Evolutionary conservation across 768 basidiomycete species (phyloP).

Genomic region (Suillus alpinus): DNA sequence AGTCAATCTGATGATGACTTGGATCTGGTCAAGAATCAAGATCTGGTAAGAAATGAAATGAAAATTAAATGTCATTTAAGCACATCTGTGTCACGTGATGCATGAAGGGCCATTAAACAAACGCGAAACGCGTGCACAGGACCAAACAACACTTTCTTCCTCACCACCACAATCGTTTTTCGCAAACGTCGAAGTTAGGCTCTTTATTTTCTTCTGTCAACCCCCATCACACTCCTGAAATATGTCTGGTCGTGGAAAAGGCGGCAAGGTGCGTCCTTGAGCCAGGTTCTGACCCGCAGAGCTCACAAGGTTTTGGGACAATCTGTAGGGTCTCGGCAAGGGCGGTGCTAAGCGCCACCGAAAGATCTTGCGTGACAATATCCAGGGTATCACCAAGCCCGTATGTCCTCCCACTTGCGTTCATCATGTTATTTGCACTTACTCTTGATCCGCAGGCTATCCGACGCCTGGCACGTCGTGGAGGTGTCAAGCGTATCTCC

Average conservation of each 20-base stretch:
- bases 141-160: neutral
- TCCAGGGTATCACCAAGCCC: constrained; percentile 46
- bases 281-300: neutral
- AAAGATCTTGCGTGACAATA: constrained; percentile 78
- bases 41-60: neutral
- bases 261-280: constrained; percentile 52
- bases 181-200: neutral
- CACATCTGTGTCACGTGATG: neutral
- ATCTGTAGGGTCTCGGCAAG: constrained; percentile 70
- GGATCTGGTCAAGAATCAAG: neutral
- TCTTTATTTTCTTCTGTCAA: neutral
- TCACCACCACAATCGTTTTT: constrained; percentile 6
- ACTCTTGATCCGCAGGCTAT: constrained; percentile 31
- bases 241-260: constrained; percentile 88
- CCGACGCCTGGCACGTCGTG: constrained; percentile 82
- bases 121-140: neutral
- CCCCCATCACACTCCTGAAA: constrained; percentile 5
- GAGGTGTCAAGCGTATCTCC: constrained; percentile 89
- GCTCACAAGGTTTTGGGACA: neutral
- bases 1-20: neutral
- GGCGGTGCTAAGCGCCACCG: constrained; percentile 82
- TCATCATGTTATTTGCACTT: neutral
- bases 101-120: neutral
- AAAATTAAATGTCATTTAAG: neutral
- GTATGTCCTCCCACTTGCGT: constrained; percentile 2